Evolutionary conservation across 495 filamentous ascomycete genomes (phyloP).

Genomic region (Trichocladium uniseriatum): DNA sequence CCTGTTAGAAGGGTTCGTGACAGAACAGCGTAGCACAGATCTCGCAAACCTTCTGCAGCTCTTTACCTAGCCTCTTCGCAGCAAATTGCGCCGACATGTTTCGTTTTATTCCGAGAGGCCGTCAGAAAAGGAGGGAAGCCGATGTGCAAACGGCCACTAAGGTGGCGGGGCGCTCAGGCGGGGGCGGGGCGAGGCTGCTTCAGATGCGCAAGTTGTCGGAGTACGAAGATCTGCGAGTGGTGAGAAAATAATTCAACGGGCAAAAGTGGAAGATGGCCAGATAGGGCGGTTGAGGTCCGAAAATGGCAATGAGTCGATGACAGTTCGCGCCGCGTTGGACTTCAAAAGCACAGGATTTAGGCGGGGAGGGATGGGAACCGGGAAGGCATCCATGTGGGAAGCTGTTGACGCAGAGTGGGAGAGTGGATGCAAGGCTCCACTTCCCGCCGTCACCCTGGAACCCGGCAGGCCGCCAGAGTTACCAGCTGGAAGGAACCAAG

Average conservation of each 20-base stretch:
- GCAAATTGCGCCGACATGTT: constrained; percentile 37
- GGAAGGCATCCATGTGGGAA: too few relatives aligned
- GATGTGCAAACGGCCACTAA: neutral
- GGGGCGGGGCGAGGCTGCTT: neutral
- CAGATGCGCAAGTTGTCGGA: too few relatives aligned
- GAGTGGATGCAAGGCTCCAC: constrained; percentile 1
- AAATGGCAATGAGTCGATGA: neutral
- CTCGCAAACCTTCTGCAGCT: constrained; percentile 39
- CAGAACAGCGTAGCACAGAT: neutral
- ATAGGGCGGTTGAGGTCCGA: neutral
- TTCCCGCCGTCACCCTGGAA: neutral
- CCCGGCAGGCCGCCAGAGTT: neutral
- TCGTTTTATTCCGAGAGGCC: too few relatives aligned
- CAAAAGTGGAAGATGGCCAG: neutral
- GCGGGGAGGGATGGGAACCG: neutral
- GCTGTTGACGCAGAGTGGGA: neutral
- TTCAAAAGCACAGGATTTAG: neutral
- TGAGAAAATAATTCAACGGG: too few relatives aligned
- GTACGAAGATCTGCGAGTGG: too few relatives aligned
- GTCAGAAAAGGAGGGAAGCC: neutral
- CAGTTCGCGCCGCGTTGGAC: neutral
- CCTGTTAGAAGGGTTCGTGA: neutral
- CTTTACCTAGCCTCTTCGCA: constrained; percentile 43
- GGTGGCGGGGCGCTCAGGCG: neutral
- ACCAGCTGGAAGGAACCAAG: neutral